Evolutionary conservation across 495 filamentous ascomycete genomes (phyloP).

Genomic region (Penicillium tannophilum): DNA sequence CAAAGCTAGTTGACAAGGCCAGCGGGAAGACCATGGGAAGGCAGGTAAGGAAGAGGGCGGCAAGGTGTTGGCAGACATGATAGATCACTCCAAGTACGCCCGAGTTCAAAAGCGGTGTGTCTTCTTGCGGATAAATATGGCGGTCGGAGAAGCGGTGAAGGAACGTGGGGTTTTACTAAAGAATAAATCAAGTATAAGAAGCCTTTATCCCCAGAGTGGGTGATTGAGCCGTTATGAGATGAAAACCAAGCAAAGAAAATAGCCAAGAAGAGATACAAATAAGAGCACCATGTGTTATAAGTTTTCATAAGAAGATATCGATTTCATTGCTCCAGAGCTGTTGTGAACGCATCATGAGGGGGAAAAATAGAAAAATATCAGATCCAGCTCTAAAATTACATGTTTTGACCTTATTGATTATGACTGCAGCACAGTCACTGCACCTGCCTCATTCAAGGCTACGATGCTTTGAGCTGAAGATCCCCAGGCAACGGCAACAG

Average conservation of each 20-base stretch:
- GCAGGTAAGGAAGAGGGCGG: not conserved
- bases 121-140: constrained; percentile 5
- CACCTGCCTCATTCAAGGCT: constrained; percentile 71
- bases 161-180: not conserved
- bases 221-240: not conserved
- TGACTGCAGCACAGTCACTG: constrained; percentile 64
- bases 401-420: constrained; percentile 18
- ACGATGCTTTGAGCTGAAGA: constrained; percentile 71
- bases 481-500: constrained; percentile 77
- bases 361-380: constrained; percentile 20
- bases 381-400: constrained; percentile 35
- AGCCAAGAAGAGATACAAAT: not conserved
- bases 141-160: constrained; percentile 12
- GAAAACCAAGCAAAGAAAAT: not conserved
- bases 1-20: constrained; percentile 1
- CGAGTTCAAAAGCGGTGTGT: constrained; percentile 23
- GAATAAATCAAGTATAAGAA: not conserved
- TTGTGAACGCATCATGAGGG: constrained; percentile 23
- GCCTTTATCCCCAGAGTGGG: not conserved
- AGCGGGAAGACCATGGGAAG: constrained; percentile 4
- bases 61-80: constrained; percentile 13
- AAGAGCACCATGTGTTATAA: not conserved
- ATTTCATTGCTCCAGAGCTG: constrained; percentile 21
- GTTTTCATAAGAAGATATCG: constrained; percentile 1
- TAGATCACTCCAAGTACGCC: constrained; percentile 4